A percentile compares a stretch with the other conserved stretches of the same genome.
Evolutionary conservation across 2,329 filamentous ascomycete genomes (phyloP).

Genomic region (Cercospora sesami): DNA sequence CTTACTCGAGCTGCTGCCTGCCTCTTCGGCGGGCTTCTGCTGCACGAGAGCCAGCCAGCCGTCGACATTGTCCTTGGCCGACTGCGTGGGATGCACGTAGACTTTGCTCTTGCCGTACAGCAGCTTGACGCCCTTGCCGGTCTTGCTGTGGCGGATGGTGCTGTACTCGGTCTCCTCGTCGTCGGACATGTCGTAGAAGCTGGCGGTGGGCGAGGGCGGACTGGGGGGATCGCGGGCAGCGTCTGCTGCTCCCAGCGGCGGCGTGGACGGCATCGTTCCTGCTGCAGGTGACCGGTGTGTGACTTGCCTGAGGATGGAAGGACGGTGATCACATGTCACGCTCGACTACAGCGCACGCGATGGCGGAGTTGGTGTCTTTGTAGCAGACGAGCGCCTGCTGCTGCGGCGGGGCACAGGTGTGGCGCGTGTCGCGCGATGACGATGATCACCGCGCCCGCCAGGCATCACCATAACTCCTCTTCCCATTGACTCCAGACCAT

Average conservation of each 20-base stretch:
- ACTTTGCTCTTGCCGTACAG: slow-evolving; percentile 98
- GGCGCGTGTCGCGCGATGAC: slow-evolving; percentile 6
- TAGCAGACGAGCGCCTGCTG: background rate
- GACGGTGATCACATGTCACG: background rate
- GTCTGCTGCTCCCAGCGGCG: slow-evolving; percentile 14
- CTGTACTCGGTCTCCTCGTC: slow-evolving; percentile 95
- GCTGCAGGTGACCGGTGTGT: background rate
- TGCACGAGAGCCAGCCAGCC: slow-evolving; percentile 92
- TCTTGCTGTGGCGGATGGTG: slow-evolving; percentile 76
- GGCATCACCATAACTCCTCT: background rate
- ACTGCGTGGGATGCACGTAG: slow-evolving; percentile 92
- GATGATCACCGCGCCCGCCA: background rate
- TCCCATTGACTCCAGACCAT: background rate
- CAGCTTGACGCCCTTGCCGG: slow-evolving; percentile 76
- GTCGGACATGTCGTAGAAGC: slow-evolving; percentile 94
- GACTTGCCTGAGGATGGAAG: background rate
- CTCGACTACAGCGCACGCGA: background rate
- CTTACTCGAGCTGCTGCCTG: slow-evolving; percentile 33
- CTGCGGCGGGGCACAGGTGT: slow-evolving; percentile 4
- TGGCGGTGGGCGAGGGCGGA: slow-evolving; percentile 73
- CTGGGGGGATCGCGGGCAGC: slow-evolving; percentile 27
- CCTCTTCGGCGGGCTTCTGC: slow-evolving; percentile 63
- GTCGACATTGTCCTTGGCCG: slow-evolving; percentile 90
- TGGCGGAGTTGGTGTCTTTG: background rate
- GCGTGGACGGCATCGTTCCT: slow-evolving; percentile 23